phyloP scores from a whole-genome alignment of 306 rosid species.

The Lupinus albus region DNA sequence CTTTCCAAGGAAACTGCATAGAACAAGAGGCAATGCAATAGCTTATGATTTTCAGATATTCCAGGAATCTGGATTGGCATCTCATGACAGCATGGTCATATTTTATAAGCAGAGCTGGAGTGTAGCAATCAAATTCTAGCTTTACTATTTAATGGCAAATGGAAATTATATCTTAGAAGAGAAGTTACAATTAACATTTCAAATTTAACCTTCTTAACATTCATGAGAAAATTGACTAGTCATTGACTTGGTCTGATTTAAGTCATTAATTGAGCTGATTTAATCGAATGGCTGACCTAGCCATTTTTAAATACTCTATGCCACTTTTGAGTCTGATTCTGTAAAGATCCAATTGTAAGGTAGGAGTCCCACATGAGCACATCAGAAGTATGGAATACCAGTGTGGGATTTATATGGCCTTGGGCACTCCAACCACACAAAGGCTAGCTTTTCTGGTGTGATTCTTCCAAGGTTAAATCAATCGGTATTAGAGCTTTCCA shows the following conservation, averaged over 20 bases:
- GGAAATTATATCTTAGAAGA: slow-evolving; percentile 24
- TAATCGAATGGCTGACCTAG: not conserved
- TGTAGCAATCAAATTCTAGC: slow-evolving; percentile 26
- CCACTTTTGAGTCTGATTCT: slow-evolving; percentile 2
- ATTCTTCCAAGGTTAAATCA: no score
- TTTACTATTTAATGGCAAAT: slow-evolving; percentile 30
- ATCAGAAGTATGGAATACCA: no score
- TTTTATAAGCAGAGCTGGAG: slow-evolving; percentile 37
- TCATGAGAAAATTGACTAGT: slow-evolving; percentile 10
- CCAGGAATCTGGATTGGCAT: slow-evolving; percentile 29
- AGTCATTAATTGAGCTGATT: slow-evolving; percentile 15
- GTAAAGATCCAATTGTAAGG: not conserved
- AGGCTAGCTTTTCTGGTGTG: no score
- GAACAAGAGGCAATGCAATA: slow-evolving; percentile 25
- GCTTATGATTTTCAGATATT: slow-evolving; percentile 30
- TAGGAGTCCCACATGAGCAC: not conserved
- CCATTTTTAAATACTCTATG: not conserved
- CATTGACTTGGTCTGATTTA: not conserved
- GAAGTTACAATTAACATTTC: slow-evolving; percentile 16
- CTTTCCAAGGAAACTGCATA: slow-evolving; percentile 86
- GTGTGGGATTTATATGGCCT: no score
- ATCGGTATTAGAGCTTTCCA: no score
- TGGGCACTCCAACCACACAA: no score
- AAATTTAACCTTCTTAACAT: slow-evolving; percentile 12
- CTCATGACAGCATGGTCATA: slow-evolving; percentile 31